Conservation (phyloP, 2,329 filamentous ascomycete species). For the Pseudocercospora fuligena region DNA sequence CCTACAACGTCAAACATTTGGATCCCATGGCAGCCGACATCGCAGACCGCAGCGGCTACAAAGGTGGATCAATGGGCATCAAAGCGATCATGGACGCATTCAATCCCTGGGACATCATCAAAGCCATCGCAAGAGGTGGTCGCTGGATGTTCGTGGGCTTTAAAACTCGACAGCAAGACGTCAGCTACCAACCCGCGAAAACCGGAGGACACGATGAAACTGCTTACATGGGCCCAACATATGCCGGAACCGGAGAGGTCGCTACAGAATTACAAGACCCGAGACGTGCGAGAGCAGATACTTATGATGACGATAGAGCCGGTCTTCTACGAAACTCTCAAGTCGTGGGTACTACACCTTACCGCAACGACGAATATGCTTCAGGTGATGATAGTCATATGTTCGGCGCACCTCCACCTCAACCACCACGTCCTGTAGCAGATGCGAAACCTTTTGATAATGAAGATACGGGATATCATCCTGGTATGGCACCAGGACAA, state of each 20-base stretch:
- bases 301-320: constrained; percentile 37
- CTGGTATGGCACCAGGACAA: constrained; percentile 29
- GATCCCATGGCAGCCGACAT: constrained; percentile 36
- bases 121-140: constrained; percentile 76
- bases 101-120: constrained; percentile 82
- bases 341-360: constrained; percentile 20
- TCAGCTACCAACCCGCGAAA: constrained; percentile 44
- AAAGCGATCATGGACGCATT: constrained; percentile 72
- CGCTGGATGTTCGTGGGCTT: constrained; percentile 81
- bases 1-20: constrained; percentile 59
- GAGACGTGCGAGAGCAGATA: constrained; percentile 22
- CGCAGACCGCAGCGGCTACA: constrained; percentile 50
- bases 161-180: constrained; percentile 58
- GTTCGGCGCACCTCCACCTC: constrained; percentile 9
- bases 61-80: constrained; percentile 68
- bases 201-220: constrained; percentile 18
- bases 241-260: constrained; percentile 26
- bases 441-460: constrained; percentile 27
- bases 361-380: constrained; percentile 18
- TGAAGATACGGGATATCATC: constrained; percentile 31
- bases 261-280: constrained; percentile 33
- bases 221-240: constrained; percentile 30
- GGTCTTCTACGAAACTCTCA: constrained; percentile 35
- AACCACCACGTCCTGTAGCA: constrained; percentile 3
- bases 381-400: not conserved